Base-by-base conservation (phyloP, 345 rosid species). In the Eucalyptus guilfoylei region DNA sequence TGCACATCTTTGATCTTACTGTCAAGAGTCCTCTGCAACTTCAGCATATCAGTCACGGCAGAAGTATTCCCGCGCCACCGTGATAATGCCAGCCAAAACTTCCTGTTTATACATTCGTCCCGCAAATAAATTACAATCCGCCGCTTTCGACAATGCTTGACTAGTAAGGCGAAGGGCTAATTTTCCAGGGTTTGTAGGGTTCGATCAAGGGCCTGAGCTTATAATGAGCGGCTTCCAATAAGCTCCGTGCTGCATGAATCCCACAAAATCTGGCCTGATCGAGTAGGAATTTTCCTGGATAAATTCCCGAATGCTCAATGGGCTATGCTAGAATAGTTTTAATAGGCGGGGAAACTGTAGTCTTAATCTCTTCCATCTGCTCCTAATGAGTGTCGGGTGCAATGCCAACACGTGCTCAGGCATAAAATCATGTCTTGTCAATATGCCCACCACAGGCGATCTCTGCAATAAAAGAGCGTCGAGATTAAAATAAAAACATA, bases 381-480 rank as follows among this genome's bases (percentile, higher is more conserved):
- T 93, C 60, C 90, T 90, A 16, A 67, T 86, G 72, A 94, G 93
- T 40, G 91, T 54, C 4, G 99, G 99, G 89, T 95, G 96, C 94
- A 96, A 89, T 87, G 93, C 94, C 91, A 96, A 88, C 89, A 96
- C 89, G 89, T 98, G 99, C 91, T 93, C 97, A 4, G 97, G 94
- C 98, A 96, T 97, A 96, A 97, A 97, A 91, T 96, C 99, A 40
- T 96, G 99, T 93, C 98, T 92, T 14, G 99, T 96, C 87, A 97
- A 88, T 91, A 97, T 95, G 34, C 99, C 99, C 88, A 95, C 97
- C 48, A 96, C 93, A 6, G 99, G 98, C 28, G 95, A 92, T 89
- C 96, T 93, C 99, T 96, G 96, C 93, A 94, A 87, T 86, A 86
- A 60, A 76, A 67, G 52, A 86, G 49, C 6, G 2, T 58, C 48